Conservation (phyloP, 1,139 yeast species). For the Candida tetrigidarum region DNA sequence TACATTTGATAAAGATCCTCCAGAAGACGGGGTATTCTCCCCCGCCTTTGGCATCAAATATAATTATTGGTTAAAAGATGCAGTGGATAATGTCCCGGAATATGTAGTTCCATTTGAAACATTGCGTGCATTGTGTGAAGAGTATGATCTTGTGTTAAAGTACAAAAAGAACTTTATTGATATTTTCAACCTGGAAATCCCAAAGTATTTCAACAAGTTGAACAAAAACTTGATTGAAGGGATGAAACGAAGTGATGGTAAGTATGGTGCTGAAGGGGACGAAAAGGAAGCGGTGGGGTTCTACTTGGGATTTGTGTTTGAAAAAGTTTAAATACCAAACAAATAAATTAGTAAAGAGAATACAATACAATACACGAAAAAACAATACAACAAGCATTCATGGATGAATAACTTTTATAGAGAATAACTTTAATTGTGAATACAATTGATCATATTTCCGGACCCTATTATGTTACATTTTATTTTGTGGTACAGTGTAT, state of each 20-base stretch:
- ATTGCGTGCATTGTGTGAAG: constrained; percentile 80
- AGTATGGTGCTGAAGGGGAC: constrained; percentile 85
- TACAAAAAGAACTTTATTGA: constrained; percentile 81
- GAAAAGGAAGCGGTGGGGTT: constrained; percentile 90
- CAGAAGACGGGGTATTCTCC: constrained; percentile 69
- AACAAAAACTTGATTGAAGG: constrained; percentile 73
- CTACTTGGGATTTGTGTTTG: constrained; percentile 80
- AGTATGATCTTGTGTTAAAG: constrained; percentile 73
- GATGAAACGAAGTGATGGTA: constrained; percentile 73
- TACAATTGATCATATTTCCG: too few relatives aligned
- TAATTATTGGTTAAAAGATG: constrained; percentile 83
- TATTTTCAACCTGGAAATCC: constrained; percentile 80
- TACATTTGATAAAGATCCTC: constrained; percentile 75
- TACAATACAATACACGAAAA: not conserved
- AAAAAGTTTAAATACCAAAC: constrained; percentile 47
- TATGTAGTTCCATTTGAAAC: constrained; percentile 97
- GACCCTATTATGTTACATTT: too few relatives aligned
- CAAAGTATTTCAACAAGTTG: constrained; percentile 59
- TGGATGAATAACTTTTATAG: too few relatives aligned
- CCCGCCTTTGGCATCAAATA: constrained; percentile 87
- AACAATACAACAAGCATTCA: not conserved
- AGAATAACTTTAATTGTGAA: too few relatives aligned
- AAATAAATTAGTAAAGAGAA: not conserved
- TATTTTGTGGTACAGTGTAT: too few relatives aligned
- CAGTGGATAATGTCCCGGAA: constrained; percentile 96